Conservation (phyloP, 2,329 filamentous ascomycete genomes). For the Penicillium oxalicum region DNA sequence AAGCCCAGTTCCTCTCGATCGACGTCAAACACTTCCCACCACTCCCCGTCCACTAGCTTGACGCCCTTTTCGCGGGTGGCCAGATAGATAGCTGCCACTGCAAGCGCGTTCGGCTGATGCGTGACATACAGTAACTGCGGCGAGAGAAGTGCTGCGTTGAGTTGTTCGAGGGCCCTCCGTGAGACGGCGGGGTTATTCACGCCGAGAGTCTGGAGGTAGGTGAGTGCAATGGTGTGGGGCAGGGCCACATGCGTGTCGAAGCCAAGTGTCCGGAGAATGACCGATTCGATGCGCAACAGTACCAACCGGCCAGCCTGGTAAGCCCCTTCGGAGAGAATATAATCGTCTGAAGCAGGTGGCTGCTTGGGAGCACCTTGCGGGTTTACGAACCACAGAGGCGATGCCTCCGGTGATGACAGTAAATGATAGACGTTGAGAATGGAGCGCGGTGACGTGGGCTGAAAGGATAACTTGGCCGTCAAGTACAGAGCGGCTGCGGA, state of each 20-base stretch:
- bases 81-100: constrained; percentile 85
- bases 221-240: constrained; percentile 80
- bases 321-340: constrained; percentile 66
- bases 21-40: constrained; percentile 98
- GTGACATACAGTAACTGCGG: constrained; percentile 88
- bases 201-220: constrained; percentile 85
- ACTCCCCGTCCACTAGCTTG: constrained; percentile 75
- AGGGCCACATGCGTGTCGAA: constrained; percentile 82
- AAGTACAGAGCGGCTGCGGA: constrained; percentile 79
- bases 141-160: constrained; percentile 81
- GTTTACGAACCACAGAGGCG: constrained; percentile 46
- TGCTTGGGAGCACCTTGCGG: constrained; percentile 22
- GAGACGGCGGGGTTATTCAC: constrained; percentile 57
- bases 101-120: constrained; percentile 79
- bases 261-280: constrained; percentile 66
- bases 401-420: constrained; percentile 57
- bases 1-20: constrained; percentile 93
- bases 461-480: constrained; percentile 72
- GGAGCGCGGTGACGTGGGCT: constrained; percentile 70
- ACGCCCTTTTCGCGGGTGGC: constrained; percentile 70
- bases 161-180: constrained; percentile 62
- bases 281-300: constrained; percentile 69
- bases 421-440: constrained; percentile 81
- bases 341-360: constrained; percentile 46
- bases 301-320: constrained; percentile 61